Conservation (phyloP, 345 rosid species). For the Hirschfeldia incana region DNA sequence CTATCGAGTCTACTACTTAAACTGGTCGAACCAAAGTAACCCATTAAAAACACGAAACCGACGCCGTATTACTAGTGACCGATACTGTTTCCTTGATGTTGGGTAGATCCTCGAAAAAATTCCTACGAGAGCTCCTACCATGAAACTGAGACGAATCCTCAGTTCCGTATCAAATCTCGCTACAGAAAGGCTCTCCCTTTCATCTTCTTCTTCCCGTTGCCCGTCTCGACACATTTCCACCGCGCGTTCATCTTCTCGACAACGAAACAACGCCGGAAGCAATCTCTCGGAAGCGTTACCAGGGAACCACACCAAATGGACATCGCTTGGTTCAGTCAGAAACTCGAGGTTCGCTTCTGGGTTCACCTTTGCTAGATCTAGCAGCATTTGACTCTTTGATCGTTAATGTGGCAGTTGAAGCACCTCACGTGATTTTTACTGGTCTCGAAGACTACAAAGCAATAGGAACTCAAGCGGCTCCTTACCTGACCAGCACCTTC, state of each 20-base stretch:
- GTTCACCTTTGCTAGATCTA: constrained; percentile 52
- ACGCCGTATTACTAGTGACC: not conserved
- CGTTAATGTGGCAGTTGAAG: constrained; percentile 61
- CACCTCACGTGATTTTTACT: constrained; percentile 84
- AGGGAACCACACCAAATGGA: constrained; percentile 56
- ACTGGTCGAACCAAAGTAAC: constrained; percentile 1
- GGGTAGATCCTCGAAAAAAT: constrained; percentile 22
- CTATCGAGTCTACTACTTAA: not conserved
- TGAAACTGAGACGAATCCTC: constrained; percentile 33
- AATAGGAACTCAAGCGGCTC: constrained; percentile 93
- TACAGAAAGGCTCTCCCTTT: constrained; percentile 15
- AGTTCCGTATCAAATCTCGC: constrained; percentile 16
- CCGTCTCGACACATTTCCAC: constrained; percentile 35
- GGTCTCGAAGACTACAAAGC: constrained; percentile 99
- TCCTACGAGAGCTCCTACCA: constrained; percentile 14
- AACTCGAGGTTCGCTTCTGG: constrained; percentile 80
- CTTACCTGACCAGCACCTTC: constrained; percentile 62
- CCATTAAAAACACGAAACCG: not conserved
- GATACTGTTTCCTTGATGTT: not conserved
- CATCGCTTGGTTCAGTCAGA: constrained; percentile 66
- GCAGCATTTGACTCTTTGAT: too few species aligned
- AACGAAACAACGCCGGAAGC: constrained; percentile 11
- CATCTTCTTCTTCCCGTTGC: constrained; percentile 14
- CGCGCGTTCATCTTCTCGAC: constrained; percentile 25
- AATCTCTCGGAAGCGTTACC: constrained; percentile 44